These are phyloP conservation scores for Penicillium vulpinum DNA, from an alignment of 2,329 filamentous ascomycete genomes.

Conservation along the genomic window DNA sequence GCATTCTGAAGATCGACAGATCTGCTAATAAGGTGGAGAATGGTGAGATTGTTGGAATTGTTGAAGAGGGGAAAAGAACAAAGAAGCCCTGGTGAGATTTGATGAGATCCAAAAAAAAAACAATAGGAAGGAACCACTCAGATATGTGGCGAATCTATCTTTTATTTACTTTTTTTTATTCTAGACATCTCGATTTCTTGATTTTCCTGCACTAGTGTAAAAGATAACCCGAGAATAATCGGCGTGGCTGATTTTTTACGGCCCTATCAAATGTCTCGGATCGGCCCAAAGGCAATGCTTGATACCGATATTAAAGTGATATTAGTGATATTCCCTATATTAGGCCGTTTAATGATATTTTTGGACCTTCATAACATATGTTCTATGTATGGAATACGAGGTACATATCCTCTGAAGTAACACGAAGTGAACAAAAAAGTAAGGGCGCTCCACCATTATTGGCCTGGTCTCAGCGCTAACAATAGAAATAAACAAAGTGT, in stretches of 20 bases:
- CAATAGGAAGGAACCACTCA: neutral
- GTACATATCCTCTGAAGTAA: no score
- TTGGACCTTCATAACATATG: no score
- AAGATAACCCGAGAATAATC: neutral
- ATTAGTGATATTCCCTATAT: no score
- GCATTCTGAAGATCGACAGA: conserved; percentile 12
- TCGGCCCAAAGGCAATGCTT: neutral
- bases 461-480: conserved; percentile 14
- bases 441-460: conserved; percentile 1
- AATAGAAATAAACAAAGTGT: conserved; percentile 12
- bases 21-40: neutral
- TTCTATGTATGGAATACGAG: no score
- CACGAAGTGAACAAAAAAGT: neutral
- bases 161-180: neutral
- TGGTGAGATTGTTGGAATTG: neutral
- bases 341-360: no score
- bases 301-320: neutral
- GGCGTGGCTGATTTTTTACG: conserved; percentile 5
- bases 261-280: conserved; percentile 5
- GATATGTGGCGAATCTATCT: neutral
- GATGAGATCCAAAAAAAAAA: neutral
- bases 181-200: neutral
- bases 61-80: neutral
- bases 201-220: conserved; percentile 5
- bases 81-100: neutral